Evolutionary conservation across 1,139 yeast genomes (phyloP).

Genomic region (Scheffersomyces titani): DNA sequence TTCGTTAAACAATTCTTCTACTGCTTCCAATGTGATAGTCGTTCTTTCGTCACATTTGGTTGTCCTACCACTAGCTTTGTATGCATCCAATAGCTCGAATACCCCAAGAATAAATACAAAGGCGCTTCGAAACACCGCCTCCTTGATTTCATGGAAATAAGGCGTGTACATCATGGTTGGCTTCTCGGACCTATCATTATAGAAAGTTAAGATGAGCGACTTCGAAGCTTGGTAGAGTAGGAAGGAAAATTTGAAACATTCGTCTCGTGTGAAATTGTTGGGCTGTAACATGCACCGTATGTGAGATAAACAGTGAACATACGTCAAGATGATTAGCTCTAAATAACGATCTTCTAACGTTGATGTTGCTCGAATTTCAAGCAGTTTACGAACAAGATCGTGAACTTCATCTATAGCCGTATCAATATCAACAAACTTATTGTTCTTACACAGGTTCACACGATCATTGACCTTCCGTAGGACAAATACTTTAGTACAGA

Average conservation of each 20-base stretch:
- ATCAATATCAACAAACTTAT: neutral
- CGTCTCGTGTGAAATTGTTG: neutral
- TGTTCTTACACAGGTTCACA: neutral
- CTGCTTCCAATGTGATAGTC: neutral
- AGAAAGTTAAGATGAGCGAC: neutral
- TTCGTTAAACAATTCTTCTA: neutral
- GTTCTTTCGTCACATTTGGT: neutral
- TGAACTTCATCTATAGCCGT: neutral
- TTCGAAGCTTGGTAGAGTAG: neutral
- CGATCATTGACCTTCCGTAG: neutral
- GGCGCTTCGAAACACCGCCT: neutral
- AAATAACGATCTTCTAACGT: neutral
- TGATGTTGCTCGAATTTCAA: neutral
- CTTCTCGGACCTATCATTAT: neutral
- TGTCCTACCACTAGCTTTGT: neutral
- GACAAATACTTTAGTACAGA: neutral
- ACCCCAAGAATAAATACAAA: neutral
- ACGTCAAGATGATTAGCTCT: neutral
- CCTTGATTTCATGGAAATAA: neutral
- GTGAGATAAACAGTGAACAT: neutral
- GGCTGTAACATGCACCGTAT: neutral
- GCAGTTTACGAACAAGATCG: neutral
- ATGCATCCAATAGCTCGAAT: neutral
- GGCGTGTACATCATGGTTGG: neutral
- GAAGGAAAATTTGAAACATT: neutral